Conservation (phyloP, 768 basidiomycete species). For the Paxillus involutus region DNA sequence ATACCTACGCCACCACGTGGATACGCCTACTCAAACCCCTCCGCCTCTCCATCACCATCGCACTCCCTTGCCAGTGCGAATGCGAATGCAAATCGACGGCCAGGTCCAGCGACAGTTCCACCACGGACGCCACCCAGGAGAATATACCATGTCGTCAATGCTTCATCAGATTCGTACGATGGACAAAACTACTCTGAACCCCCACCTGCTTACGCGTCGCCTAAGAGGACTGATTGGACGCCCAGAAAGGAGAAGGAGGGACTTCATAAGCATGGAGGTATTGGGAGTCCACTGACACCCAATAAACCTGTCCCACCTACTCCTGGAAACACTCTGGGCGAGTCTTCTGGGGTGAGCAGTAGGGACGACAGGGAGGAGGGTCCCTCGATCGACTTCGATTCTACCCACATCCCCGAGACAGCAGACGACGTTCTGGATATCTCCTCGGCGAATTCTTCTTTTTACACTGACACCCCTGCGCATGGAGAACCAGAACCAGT, state of each 20-base stretch:
- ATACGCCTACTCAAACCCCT: constrained; percentile 5
- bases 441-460: constrained; percentile 13
- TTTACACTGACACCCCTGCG: constrained; percentile 10
- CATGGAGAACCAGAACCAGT: constrained; percentile 8
- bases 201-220: constrained; percentile 46
- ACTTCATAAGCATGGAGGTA: background rate
- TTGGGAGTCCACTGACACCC: constrained; percentile 3
- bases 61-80: constrained; percentile 1
- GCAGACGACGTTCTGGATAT: constrained; percentile 30
- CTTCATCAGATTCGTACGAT: constrained; percentile 25
- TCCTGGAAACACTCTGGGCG: constrained; percentile 4
- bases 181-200: constrained; percentile 33
- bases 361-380: background rate
- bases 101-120: constrained; percentile 7
- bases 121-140: constrained; percentile 39
- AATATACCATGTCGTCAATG: constrained; percentile 43
- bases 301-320: constrained; percentile 17
- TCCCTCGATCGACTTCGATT: background rate
- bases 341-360: constrained; percentile 6
- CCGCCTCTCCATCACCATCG: constrained; percentile 10
- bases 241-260: constrained; percentile 21
- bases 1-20: constrained; percentile 10
- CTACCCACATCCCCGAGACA: constrained; percentile 18
- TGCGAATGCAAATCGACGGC: background rate
- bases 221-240: constrained; percentile 5